A percentile compares a stretch with the other conserved stretches of the same genome.
Conservation (phyloP, 352 stramenopile species). For the Elongisporangium undulatum region DNA sequence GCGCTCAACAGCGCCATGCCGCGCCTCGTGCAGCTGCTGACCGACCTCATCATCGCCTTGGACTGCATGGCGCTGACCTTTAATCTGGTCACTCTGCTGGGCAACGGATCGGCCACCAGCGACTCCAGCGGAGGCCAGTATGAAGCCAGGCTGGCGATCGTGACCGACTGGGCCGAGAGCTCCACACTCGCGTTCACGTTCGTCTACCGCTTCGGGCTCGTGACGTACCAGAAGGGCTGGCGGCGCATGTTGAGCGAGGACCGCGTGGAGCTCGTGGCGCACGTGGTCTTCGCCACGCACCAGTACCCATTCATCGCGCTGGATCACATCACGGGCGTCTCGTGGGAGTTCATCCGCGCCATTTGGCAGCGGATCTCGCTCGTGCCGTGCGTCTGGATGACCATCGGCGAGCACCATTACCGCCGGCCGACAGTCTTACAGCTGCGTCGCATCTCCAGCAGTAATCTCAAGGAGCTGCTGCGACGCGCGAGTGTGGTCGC, state of each 20-base stretch:
- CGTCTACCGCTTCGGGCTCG: slow-evolving; percentile 19
- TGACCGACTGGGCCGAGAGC: slow-evolving; percentile 20
- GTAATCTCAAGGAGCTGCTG: slow-evolving; percentile 1
- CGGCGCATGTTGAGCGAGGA: slow-evolving; percentile 15
- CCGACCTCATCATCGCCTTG: slow-evolving; percentile 23
- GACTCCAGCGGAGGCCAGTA: background rate
- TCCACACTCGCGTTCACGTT: slow-evolving; percentile 27
- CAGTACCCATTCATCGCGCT: slow-evolving; percentile 32
- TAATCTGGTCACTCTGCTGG: slow-evolving; percentile 8
- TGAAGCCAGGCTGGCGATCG: slow-evolving; percentile 1
- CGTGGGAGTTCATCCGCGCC: slow-evolving; percentile 24
- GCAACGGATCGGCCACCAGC: slow-evolving; percentile 3
- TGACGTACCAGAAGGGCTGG: slow-evolving; percentile 8
- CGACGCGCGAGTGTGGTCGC: background rate
- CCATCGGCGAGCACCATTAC: slow-evolving; percentile 24
- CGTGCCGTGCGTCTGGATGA: slow-evolving; percentile 29
- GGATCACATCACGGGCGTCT: slow-evolving; percentile 9
- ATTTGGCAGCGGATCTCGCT: slow-evolving; percentile 27
- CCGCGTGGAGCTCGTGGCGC: slow-evolving; percentile 19
- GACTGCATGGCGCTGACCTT: slow-evolving; percentile 3
- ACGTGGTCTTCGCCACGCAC: slow-evolving; percentile 28
- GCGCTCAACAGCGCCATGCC: background rate
- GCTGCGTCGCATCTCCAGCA: background rate
- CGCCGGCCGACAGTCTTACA: background rate
- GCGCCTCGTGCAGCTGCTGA: slow-evolving; percentile 6